phyloP scores from a whole-genome alignment of 805 yeast genomes.

The Candida wancherniae region DNA sequence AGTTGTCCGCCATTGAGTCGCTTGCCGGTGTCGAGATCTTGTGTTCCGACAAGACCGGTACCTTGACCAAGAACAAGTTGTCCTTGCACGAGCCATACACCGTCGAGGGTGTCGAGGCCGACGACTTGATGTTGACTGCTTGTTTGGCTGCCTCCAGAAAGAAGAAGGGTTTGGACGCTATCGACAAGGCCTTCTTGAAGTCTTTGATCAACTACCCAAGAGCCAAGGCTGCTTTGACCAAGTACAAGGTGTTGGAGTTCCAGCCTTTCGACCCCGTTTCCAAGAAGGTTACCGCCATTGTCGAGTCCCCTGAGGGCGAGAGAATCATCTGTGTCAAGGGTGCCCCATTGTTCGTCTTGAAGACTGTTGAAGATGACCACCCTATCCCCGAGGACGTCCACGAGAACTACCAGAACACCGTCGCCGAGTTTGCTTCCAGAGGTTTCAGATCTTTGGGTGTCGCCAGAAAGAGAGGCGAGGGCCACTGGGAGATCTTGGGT shows the following conservation, averaged over 20 bases:
- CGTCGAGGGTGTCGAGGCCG: slow-evolving; percentile 94
- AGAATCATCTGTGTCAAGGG: slow-evolving; percentile 94
- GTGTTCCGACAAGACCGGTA: slow-evolving; percentile 98
- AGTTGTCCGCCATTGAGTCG: slow-evolving; percentile 93
- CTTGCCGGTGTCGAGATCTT: slow-evolving; percentile 96
- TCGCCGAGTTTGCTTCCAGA: slow-evolving; percentile 95
- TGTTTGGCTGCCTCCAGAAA: slow-evolving; percentile 97
- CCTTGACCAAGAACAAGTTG: slow-evolving; percentile 94
- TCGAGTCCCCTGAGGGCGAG: slow-evolving; percentile 94
- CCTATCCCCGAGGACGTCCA: slow-evolving; percentile 91
- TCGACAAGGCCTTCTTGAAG: slow-evolving; percentile 94
- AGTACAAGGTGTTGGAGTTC: slow-evolving; percentile 93
- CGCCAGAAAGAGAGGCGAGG: slow-evolving; percentile 98
- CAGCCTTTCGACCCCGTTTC: slow-evolving; percentile 98
- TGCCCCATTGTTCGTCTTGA: slow-evolving; percentile 95
- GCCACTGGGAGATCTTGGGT: slow-evolving; percentile 96
- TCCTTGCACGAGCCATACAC: slow-evolving; percentile 96
- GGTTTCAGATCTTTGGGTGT: slow-evolving; percentile 99
- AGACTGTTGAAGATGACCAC: slow-evolving; percentile 96
- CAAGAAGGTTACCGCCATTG: slow-evolving; percentile 92
- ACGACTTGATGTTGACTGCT: slow-evolving; percentile 95
- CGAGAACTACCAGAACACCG: slow-evolving; percentile 94
- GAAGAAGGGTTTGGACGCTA: slow-evolving; percentile 97
- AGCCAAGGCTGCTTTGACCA: slow-evolving; percentile 87
- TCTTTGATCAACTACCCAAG: slow-evolving; percentile 83